Base-by-base conservation (phyloP, 2,329 filamentous ascomycete species). In the Massarina eburnea region DNA sequence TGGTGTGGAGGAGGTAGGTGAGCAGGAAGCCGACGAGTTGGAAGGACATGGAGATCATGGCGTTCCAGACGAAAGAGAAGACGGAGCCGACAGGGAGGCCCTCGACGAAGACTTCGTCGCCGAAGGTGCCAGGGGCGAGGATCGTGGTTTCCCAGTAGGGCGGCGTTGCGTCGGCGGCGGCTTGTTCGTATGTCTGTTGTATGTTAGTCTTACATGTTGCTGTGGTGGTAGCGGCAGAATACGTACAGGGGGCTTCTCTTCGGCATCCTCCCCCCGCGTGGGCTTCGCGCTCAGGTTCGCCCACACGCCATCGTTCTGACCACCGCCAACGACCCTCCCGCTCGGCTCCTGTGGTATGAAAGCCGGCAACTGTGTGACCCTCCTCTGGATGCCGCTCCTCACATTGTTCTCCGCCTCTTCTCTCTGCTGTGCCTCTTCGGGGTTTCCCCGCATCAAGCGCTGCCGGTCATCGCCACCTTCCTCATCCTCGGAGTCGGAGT, bases 111-210 rank as follows among this genome's bases (percentile, higher is more conserved):
- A 99, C 92, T 70, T 99, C 94, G 66, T 97, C 91, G 30, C 85
- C 83, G n/a, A 88, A 88, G 55, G 94, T 83, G 44, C 92, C 94
- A 1, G 94, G 94, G 0, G 91, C 92, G 41, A 99, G 81, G 55
- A 99, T 96, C 0, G 94, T 97, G 5, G 94, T 99, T 76, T 99
- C 94, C 94, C 94, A 99, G 73, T 99, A 99, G 0, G 94, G 94
- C 1, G 94, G 94, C 38, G 94, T 94, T 19, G 91, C 88, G 71
- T 99, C 94, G 33, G 92, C 92, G 3, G 94, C 94, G 14, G 94
- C 94, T 82, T 97, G 92, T 79, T 99, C 94, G 70, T 99, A 99
- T 27, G 92, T 91, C 89, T 96, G 61, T 14, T 49, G 26, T 12
- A 32, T 37, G 67, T 78, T 64, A 76, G 73, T 58, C 58, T 34